Conservation (phyloP, 768 basidiomycete species). For the Auricularia heimuer region DNA sequence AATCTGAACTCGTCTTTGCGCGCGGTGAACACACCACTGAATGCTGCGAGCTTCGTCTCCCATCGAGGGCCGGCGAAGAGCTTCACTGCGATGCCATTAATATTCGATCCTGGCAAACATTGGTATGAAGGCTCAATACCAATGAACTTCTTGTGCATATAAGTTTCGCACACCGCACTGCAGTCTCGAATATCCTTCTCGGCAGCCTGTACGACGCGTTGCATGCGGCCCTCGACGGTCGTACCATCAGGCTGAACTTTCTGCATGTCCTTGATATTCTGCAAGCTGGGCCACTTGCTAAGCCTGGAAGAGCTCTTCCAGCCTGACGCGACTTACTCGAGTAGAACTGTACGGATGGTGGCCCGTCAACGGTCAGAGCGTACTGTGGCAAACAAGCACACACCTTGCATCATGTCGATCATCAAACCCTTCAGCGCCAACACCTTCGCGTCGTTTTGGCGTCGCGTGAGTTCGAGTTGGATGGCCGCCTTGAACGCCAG, state of each 20-base stretch:
- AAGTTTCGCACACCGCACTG: slow-evolving; percentile 36
- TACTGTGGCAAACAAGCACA: background rate
- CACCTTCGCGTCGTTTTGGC: slow-evolving; percentile 4
- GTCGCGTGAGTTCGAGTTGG: slow-evolving; percentile 3
- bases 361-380: background rate
- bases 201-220: slow-evolving; percentile 20
- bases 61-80: slow-evolving; percentile 20
- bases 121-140: slow-evolving; percentile 12
- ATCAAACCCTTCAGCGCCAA: background rate
- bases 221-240: slow-evolving; percentile 23
- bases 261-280: slow-evolving; percentile 18
- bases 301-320: background rate
- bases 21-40: slow-evolving; percentile 18
- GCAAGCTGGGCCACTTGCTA: slow-evolving; percentile 17
- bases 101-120: background rate
- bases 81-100: background rate
- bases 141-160: slow-evolving; percentile 35
- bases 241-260: slow-evolving; percentile 25
- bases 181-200: slow-evolving; percentile 34
- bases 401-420: slow-evolving; percentile 4
- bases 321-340: background rate
- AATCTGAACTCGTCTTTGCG: slow-evolving; percentile 28
- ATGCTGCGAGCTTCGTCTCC: slow-evolving; percentile 19
- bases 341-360: background rate
- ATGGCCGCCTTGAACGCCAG: slow-evolving; percentile 5